A percentile compares a stretch with the other conserved stretches of the same genome.
phyloP scores from a whole-genome alignment of 257 asterid genomes.

The Nicotiana benthamiana region DNA sequence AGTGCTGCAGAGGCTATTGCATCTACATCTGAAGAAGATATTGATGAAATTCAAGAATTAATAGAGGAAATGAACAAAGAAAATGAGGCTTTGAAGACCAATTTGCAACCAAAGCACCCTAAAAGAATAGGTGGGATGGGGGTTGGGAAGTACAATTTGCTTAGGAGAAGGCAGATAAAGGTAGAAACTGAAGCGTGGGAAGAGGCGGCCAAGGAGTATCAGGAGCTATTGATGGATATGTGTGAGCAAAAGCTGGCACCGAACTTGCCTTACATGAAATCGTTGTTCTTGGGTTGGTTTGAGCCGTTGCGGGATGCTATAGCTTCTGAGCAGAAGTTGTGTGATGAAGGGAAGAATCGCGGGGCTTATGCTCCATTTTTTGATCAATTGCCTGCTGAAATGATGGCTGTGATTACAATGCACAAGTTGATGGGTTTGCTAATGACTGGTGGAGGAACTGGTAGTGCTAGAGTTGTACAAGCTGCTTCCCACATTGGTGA shows the following conservation, averaged over 20 bases:
- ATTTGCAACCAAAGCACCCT: slow-evolving; percentile 28
- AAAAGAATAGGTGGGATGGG: slow-evolving; percentile 60
- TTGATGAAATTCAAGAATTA: slow-evolving; percentile 52
- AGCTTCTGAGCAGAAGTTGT: slow-evolving; percentile 67
- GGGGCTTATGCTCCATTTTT: slow-evolving; percentile 49
- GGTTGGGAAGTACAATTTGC: slow-evolving; percentile 48
- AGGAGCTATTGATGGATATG: slow-evolving; percentile 77
- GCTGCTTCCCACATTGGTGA: slow-evolving; percentile 77
- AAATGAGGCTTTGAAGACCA: slow-evolving; percentile 17
- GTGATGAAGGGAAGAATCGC: slow-evolving; percentile 42
- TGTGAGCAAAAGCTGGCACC: slow-evolving; percentile 95
- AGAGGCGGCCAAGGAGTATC: slow-evolving; percentile 80
- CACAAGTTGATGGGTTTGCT: slow-evolving; percentile 84
- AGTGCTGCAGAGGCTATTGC: slow-evolving; percentile 66
- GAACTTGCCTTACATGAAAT: slow-evolving; percentile 81
- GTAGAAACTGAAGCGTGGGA: slow-evolving; percentile 91
- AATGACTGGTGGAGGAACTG: slow-evolving; percentile 77
- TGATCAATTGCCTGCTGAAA: slow-evolving; percentile 75
- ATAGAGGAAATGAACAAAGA: slow-evolving; percentile 41
- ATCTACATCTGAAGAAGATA: slow-evolving; percentile 87
- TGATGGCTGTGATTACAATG: slow-evolving; percentile 96
- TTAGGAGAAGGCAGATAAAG: slow-evolving; percentile 74
- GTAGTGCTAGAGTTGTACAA: slow-evolving; percentile 70
- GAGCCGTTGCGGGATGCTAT: slow-evolving; percentile 86
- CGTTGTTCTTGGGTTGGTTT: slow-evolving; percentile 92